These are phyloP conservation scores for Davidsoniella eucalypti DNA, from an alignment of 2,329 filamentous ascomycete genomes.

Conservation along the genomic window DNA sequence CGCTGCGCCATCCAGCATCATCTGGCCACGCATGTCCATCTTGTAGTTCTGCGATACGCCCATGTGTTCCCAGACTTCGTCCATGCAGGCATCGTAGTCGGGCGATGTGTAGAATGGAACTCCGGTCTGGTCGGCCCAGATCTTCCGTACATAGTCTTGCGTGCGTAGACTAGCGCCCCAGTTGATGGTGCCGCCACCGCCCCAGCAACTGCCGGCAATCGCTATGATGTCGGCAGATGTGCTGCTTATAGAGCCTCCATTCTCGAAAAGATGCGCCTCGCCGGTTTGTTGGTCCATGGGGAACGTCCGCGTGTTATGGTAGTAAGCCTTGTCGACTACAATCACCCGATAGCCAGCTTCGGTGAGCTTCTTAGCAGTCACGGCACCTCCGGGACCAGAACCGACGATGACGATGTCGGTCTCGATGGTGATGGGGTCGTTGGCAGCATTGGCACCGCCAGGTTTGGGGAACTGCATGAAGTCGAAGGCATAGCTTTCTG, in stretches of 20 bases:
- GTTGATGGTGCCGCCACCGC: constrained; percentile 77
- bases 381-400: constrained; percentile 71
- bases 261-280: constrained; percentile 50
- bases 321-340: constrained; percentile 68
- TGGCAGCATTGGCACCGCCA: constrained; percentile 22
- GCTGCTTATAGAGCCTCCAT: constrained; percentile 38
- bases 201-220: constrained; percentile 57
- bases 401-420: constrained; percentile 72
- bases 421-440: constrained; percentile 35
- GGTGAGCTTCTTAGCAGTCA: constrained; percentile 64
- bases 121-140: constrained; percentile 55
- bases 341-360: constrained; percentile 60
- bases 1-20: constrained; percentile 57
- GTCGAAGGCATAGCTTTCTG: constrained; percentile 35
- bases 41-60: constrained; percentile 52
- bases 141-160: constrained; percentile 58
- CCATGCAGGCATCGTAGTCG: constrained; percentile 62
- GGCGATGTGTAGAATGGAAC: constrained; percentile 57
- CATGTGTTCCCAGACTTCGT: constrained; percentile 64
- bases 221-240: constrained; percentile 43
- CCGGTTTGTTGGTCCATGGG: constrained; percentile 55
- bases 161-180: constrained; percentile 55
- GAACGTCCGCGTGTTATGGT: constrained; percentile 54
- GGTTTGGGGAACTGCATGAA: constrained; percentile 40
- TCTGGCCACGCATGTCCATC: constrained; percentile 56